Conservation (phyloP, 257 asterid genomes). For the Solanum acaule region DNA sequence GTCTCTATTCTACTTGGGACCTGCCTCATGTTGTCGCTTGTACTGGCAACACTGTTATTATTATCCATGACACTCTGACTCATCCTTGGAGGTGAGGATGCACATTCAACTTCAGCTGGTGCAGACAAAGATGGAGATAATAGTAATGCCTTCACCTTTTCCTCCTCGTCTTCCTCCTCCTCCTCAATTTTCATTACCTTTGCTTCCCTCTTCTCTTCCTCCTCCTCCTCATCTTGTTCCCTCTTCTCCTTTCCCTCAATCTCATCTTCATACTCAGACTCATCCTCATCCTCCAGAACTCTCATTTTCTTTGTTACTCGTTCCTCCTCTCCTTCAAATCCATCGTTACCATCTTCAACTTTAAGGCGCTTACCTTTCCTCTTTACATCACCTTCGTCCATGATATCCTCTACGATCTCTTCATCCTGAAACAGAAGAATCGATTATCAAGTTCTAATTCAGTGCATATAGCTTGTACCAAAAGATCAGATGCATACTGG, state of each 20-base stretch:
- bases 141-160: slow-evolving; percentile 5
- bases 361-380: background rate
- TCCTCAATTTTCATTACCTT: slow-evolving; percentile 40
- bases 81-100: slow-evolving; percentile 18
- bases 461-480: background rate
- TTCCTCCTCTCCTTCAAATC: slow-evolving; percentile 8
- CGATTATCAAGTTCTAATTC: background rate
- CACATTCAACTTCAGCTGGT: slow-evolving; percentile 16
- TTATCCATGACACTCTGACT: background rate
- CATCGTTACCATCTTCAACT: background rate
- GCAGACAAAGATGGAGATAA: slow-evolving; percentile 22
- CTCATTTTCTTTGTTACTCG: slow-evolving; percentile 4
- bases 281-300: background rate
- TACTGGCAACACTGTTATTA: slow-evolving; percentile 7
- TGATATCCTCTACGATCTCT: background rate
- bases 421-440: background rate
- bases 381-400: background rate
- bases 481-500: background rate
- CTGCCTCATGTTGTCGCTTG: slow-evolving; percentile 13
- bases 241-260: background rate
- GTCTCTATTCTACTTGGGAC: slow-evolving; percentile 36
- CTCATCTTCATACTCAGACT: slow-evolving; percentile 7
- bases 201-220: slow-evolving; percentile 29
- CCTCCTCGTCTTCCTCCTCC: slow-evolving; percentile 27
- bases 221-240: slow-evolving; percentile 26